A percentile compares a stretch with the other conserved stretches of the same genome.
Evolutionary conservation across 805 yeast species (phyloP).

Genomic region (Blastobotrys terrestris): DNA sequence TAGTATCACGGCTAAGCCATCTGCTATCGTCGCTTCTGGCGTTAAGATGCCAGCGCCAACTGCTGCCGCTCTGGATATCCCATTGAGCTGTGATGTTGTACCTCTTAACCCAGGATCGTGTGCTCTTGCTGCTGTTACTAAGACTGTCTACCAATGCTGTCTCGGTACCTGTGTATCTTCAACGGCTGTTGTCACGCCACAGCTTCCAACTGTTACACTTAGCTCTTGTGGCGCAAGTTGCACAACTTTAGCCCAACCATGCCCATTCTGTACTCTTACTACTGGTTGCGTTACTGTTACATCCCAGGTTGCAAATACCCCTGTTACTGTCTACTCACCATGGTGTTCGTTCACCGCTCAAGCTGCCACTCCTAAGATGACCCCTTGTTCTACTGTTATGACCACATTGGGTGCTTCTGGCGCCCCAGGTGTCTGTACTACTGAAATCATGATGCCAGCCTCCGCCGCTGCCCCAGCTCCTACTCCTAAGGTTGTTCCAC

Average conservation of each 20-base stretch:
- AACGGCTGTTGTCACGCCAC: neutral
- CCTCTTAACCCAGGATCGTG: neutral
- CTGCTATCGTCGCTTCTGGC: neutral
- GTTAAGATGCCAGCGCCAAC: neutral
- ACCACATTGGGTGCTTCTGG: neutral
- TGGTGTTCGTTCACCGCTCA: constrained; percentile 1
- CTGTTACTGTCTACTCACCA: constrained; percentile 2
- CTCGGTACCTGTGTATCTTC: neutral
- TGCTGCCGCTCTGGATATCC: neutral
- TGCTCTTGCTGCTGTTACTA: neutral
- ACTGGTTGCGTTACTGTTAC: constrained; percentile 1
- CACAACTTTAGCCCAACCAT: neutral
- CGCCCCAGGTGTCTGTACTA: neutral
- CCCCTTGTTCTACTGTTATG: neutral
- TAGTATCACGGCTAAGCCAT: neutral
- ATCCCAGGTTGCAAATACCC: neutral
- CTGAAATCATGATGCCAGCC: neutral
- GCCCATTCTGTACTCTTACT: neutral
- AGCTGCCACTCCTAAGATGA: neutral
- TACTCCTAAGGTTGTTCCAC: neutral
- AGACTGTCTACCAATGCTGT: neutral
- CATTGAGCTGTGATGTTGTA: neutral
- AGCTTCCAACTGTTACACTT: constrained; percentile 1
- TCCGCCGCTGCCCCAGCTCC: neutral
- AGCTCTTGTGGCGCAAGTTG: neutral